phyloP scores from a whole-genome alignment of 495 filamentous ascomycete species.

The Filosporella fistucella region DNA sequence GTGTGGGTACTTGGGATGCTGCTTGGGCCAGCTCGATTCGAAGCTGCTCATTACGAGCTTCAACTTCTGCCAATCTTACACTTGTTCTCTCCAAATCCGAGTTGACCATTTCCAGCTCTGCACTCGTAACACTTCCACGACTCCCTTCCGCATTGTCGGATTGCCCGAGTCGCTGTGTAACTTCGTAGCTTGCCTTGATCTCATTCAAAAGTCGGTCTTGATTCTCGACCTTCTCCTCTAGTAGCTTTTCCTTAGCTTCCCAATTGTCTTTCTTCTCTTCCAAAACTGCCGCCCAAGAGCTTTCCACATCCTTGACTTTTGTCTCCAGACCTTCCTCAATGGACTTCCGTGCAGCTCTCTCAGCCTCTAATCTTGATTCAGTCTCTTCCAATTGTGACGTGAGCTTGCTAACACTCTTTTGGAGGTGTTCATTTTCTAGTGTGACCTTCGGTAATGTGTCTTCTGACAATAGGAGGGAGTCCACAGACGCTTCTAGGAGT shows the following conservation, averaged over 20 bases:
- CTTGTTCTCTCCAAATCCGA: conserved; percentile 90
- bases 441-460: conserved; percentile 86
- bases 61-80: conserved; percentile 80
- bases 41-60: conserved; percentile 91
- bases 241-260: conserved; percentile 85
- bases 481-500: conserved; percentile 90
- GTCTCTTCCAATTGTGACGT: conserved; percentile 89
- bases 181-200: conserved; percentile 94
- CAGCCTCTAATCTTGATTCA: conserved; percentile 68
- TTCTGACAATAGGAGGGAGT: conserved; percentile 84
- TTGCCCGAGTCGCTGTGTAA: conserved; percentile 81
- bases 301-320: conserved; percentile 80
- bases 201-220: conserved; percentile 92
- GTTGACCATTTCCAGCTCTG: conserved; percentile 88
- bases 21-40: conserved; percentile 85
- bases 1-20: conserved; percentile 65
- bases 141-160: conserved; percentile 55
- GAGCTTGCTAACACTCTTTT: conserved; percentile 71
- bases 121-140: conserved; percentile 64
- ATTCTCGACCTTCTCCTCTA: conserved; percentile 91
- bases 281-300: conserved; percentile 87
- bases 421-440: conserved; percentile 80
- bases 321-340: conserved; percentile 73
- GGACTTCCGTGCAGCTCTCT: conserved; percentile 64
- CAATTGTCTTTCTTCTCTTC: conserved; percentile 95